Percentiles rank a stretch among this genome's conserved stretches.
Evolutionary conservation across 2,329 filamentous ascomycete species (phyloP).

Genomic region (Botrytis squamosa): DNA sequence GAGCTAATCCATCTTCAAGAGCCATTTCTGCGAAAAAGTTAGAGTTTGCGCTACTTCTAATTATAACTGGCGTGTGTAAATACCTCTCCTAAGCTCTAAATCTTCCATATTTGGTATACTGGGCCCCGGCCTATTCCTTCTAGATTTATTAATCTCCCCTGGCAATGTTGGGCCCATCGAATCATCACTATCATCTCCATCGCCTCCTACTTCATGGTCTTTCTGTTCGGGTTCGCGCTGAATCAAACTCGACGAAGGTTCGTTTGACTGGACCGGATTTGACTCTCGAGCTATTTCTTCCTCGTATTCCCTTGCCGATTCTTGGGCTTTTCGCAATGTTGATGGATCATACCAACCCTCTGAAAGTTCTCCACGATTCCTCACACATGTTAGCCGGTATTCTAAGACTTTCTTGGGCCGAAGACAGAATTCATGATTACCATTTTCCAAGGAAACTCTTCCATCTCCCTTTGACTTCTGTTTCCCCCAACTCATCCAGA

Average conservation of each 20-base stretch:
- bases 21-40: slow-evolving; percentile 36
- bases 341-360: slow-evolving; percentile 92
- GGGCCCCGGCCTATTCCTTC: slow-evolving; percentile 47
- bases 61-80: neutral
- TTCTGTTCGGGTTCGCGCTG: neutral
- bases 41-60: slow-evolving; percentile 8
- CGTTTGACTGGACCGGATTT: slow-evolving; percentile 18
- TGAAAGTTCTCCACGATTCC: slow-evolving; percentile 81
- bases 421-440: slow-evolving; percentile 47
- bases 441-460: slow-evolving; percentile 91
- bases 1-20: slow-evolving; percentile 49
- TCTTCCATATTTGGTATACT: slow-evolving; percentile 72
- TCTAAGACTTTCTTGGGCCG: neutral
- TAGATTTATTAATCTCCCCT: slow-evolving; percentile 35
- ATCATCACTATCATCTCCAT: slow-evolving; percentile 40
- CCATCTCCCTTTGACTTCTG: slow-evolving; percentile 82
- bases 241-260: slow-evolving; percentile 17
- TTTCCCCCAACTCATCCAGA: slow-evolving; percentile 66
- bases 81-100: slow-evolving; percentile 59
- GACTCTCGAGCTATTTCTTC: slow-evolving; percentile 22
- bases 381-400: slow-evolving; percentile 49
- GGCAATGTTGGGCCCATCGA: slow-evolving; percentile 50
- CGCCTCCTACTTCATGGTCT: slow-evolving; percentile 2
- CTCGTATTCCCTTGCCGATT: slow-evolving; percentile 23
- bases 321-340: slow-evolving; percentile 43